Percentiles rank a stretch among this genome's conserved stretches.
phyloP scores from a whole-genome alignment of 2,329 filamentous ascomycete genomes.

The Plectosphaerella sp. region DNA sequence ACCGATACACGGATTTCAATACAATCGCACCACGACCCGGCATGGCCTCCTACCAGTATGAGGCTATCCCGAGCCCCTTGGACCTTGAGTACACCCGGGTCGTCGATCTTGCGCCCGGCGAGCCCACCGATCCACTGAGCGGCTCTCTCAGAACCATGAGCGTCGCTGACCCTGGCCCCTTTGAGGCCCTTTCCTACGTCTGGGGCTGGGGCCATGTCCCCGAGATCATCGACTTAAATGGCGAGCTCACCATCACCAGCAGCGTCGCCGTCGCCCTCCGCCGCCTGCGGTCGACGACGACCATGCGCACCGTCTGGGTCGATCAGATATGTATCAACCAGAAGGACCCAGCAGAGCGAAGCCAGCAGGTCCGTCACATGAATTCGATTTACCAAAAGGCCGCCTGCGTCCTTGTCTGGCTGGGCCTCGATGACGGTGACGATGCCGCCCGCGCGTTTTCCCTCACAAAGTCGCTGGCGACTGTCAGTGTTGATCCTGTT shows the following conservation, averaged over 20 bases:
- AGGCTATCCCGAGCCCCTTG: neutral
- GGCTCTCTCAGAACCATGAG: neutral
- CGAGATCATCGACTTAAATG: neutral
- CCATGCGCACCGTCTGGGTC: neutral
- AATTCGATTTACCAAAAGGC: neutral
- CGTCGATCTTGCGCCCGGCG: neutral
- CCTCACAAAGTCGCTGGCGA: too few species aligned
- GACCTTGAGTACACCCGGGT: neutral
- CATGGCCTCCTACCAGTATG: neutral
- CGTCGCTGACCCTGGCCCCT: neutral
- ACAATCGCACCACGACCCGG: neutral
- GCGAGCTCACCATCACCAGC: neutral
- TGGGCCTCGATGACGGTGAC: neutral
- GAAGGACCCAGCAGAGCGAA: neutral
- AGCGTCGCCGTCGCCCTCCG: neutral
- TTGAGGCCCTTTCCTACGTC: neutral
- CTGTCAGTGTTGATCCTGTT: too few species aligned
- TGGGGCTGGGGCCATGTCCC: neutral
- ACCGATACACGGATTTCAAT: too few species aligned
- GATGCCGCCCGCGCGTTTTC: neutral
- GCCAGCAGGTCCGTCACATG: neutral
- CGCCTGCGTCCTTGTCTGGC: neutral
- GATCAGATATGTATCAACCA: neutral
- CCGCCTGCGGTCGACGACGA: neutral
- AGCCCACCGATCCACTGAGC: neutral